Evolutionary conservation across 129 eudicot genomes (phyloP).

Genomic region (Solidago caesia): DNA sequence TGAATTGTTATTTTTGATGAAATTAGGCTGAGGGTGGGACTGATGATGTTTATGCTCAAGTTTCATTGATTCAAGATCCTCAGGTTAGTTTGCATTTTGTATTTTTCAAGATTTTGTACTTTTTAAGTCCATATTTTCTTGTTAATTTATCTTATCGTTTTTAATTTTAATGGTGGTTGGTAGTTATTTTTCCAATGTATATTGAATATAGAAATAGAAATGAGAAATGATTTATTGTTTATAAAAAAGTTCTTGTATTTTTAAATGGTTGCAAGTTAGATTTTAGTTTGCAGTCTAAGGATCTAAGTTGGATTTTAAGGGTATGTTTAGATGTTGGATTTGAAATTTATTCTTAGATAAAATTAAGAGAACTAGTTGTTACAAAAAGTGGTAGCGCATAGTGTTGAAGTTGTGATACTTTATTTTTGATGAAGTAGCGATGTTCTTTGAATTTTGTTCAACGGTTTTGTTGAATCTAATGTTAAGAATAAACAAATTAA

Average conservation of each 20-base stretch:
- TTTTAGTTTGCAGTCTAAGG: background rate
- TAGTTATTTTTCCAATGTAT: background rate
- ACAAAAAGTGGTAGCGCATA: no score
- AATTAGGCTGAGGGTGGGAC: constrained; percentile 73
- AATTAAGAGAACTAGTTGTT: no score
- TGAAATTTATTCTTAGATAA: background rate
- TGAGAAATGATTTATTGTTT: background rate
- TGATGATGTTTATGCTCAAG: constrained; percentile 93
- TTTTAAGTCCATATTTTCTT: no score
- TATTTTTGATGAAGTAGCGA: no score
- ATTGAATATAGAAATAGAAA: background rate
- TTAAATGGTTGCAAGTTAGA: background rate
- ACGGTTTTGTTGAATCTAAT: no score
- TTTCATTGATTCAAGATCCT: constrained; percentile 66
- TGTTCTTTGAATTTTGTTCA: no score
- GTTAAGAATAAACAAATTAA: no score
- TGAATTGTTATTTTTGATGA: constrained; percentile 3
- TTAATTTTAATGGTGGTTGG: background rate
- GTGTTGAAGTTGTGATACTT: no score
- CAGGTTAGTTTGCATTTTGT: constrained; percentile 51
- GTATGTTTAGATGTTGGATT: background rate
- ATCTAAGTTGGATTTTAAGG: background rate
- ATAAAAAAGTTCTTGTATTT: background rate
- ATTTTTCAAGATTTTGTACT: background rate
- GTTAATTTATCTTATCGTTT: background rate